Evolutionary conservation across 768 basidiomycete genomes (phyloP), one percentile per base, ranked within the genome.

Genomic region (Cystofilobasidium ferigula): DNA sequence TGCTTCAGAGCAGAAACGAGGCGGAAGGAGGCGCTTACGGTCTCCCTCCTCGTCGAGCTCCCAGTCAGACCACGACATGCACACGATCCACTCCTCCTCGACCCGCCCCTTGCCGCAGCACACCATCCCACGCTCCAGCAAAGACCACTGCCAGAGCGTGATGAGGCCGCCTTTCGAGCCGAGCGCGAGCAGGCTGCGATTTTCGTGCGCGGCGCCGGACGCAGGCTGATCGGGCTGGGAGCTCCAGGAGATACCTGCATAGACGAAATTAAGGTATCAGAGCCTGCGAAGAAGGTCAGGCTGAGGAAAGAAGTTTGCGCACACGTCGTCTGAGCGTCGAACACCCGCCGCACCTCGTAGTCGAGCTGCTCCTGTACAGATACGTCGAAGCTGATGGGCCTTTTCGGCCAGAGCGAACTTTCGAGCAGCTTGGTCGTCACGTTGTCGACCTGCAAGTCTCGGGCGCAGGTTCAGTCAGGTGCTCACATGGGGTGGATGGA

Each of bases 321-420:
- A 60, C 58, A 26, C 16, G 58, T 60, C 40, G 58, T 60, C 43
- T 60, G 58, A 7, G 58, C 58, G 26, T 60, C 58, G 22, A 35
- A 45, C 38, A 60, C 58, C 24, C 58, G 34, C 58, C 43, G 58
- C 7, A 42, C 58, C 43, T 60, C 58, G 24, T 28, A 42, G 22
- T 60, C 58, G 34, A 60, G 4, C 38, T 60, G 38, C 16, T 42
- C 58, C 35, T 28, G 28, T 28, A 42, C 28, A 8, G 58, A 24
- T 8, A 24, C 24, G n/a, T 26, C 24, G 12, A 42, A 5, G 28
- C 28, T 8, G 7, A 54, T 2, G 28, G 2, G 4, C 51, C 16
- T 12, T 3, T 10, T 7, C 1, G 58, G 36, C 22, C 26, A 60
- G 14, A 42, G 35, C 6, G 58, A 12, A 8, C 13, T 26, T 5